phyloP scores from a whole-genome alignment of 1,284 basidiomycete genomes.

The Puccinia horiana region DNA sequence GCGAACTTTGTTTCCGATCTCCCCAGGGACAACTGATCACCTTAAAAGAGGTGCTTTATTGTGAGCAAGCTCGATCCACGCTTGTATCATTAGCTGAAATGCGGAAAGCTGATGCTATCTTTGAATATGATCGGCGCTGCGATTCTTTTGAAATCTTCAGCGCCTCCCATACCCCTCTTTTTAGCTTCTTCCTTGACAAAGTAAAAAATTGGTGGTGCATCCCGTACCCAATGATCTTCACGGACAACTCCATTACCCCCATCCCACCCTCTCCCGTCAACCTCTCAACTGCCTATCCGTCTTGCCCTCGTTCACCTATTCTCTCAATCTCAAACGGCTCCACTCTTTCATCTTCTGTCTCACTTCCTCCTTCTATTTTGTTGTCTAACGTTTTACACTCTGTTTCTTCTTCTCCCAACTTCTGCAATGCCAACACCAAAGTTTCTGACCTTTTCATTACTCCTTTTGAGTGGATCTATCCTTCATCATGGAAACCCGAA shows the following conservation, averaged over 20 bases:
- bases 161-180: not conserved
- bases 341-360: too few relatives aligned
- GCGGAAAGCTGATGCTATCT: not conserved
- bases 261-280: too few relatives aligned
- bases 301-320: too few relatives aligned
- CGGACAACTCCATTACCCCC: not conserved
- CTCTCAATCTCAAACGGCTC: too few relatives aligned
- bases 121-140: not conserved
- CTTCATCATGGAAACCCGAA: not conserved
- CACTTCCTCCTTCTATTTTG: not conserved
- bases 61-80: not conserved
- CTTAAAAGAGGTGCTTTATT: not conserved
- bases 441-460: not conserved
- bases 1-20: not conserved
- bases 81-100: not conserved
- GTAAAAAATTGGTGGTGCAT: not conserved
- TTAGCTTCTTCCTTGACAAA: not conserved
- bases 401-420: not conserved
- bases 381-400: not conserved
- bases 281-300: too few relatives aligned
- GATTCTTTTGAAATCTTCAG: not conserved
- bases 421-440: not conserved
- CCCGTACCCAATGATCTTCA: not conserved
- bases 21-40: not conserved
- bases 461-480: not conserved